A percentile compares a stretch with the other conserved stretches of the same genome.
These are phyloP conservation scores for Penicillium mononematosum DNA, from an alignment of 495 filamentous ascomycete species.

Conservation along the genomic window DNA sequence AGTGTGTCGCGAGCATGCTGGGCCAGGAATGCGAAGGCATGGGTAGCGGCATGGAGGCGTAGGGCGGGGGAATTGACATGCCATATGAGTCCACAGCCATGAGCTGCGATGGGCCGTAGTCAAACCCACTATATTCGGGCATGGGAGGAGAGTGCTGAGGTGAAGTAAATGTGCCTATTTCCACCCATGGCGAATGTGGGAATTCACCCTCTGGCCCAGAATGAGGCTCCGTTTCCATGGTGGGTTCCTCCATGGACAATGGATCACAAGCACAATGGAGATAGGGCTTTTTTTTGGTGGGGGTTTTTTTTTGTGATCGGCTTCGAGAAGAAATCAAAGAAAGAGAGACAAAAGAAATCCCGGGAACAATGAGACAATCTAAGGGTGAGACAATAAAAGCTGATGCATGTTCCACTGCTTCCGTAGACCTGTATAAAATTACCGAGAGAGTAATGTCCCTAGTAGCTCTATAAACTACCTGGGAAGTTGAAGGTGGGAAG, in stretches of 20 bases:
- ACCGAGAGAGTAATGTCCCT: constrained; percentile 9
- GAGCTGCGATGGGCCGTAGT: constrained; percentile 36
- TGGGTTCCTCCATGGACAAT: constrained; percentile 25
- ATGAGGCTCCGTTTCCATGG: constrained; percentile 48
- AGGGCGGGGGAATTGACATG: constrained; percentile 49
- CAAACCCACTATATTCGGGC: constrained; percentile 44
- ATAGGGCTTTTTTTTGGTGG: not conserved
- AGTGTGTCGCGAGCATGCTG: constrained; percentile 58
- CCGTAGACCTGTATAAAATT: constrained; percentile 23
- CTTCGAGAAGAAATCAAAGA: constrained; percentile 12
- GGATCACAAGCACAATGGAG: not conserved
- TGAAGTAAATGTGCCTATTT: constrained; percentile 46
- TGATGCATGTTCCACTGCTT: constrained; percentile 38
- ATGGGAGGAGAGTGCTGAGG: constrained; percentile 47
- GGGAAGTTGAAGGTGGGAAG: constrained; percentile 3
- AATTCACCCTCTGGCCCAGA: constrained; percentile 48
- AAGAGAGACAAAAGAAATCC: constrained; percentile 15
- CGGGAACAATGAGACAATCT: constrained; percentile 29
- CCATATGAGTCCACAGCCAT: constrained; percentile 45
- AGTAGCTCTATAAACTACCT: not conserved
- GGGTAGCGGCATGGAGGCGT: constrained; percentile 57
- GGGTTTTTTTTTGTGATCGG: constrained; percentile 12
- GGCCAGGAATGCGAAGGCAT: constrained; percentile 70
- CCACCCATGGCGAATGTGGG: constrained; percentile 53
- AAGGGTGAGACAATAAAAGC: constrained; percentile 33